Conservation (phyloP, 306 rosid genomes). For the Cucurbita ficifolia region DNA sequence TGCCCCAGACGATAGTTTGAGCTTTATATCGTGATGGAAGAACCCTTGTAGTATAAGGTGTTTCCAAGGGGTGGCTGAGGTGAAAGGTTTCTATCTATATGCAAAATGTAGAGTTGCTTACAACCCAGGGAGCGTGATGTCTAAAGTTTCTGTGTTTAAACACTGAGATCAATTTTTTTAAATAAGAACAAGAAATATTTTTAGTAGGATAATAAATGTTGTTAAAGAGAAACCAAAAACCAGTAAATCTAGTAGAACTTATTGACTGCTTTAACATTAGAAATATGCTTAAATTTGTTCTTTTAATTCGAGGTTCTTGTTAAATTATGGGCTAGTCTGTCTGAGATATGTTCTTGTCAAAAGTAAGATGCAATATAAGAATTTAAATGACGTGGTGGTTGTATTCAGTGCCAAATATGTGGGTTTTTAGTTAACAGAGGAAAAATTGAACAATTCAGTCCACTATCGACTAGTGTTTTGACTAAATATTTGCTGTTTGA, state of each 20-base stretch:
- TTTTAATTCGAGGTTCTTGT: neutral
- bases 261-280: neutral
- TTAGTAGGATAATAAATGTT: neutral
- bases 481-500: neutral
- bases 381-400: neutral
- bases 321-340: neutral
- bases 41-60: neutral
- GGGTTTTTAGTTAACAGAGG: neutral
- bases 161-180: neutral
- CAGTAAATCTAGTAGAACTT: neutral
- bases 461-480: neutral
- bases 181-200: neutral
- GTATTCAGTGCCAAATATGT: neutral
- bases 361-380: neutral
- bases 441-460: neutral
- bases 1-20: neutral
- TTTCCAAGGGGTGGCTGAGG: neutral
- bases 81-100: neutral
- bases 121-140: neutral
- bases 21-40: neutral
- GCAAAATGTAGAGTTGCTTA: neutral
- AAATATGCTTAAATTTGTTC: neutral
- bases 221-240: neutral
- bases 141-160: neutral
- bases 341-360: neutral